Percentiles rank a stretch among this genome's conserved stretches.
Conservation (phyloP, 495 filamentous ascomycete genomes). For the Tuber borchii region DNA sequence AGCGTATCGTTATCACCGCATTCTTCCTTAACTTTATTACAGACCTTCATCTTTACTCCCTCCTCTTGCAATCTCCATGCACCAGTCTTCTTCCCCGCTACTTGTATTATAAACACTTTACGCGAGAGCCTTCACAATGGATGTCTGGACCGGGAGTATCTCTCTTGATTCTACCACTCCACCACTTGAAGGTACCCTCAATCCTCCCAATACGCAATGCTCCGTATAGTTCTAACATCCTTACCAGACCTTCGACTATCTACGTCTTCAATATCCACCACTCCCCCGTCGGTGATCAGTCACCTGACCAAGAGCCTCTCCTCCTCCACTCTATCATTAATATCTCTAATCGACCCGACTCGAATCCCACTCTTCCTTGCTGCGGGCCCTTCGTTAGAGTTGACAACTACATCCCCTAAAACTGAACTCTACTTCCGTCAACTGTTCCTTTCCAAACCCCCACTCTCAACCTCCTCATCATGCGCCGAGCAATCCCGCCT, state of each 20-base stretch:
- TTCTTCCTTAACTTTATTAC: not conserved
- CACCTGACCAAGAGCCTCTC: slow-evolving; percentile 34
- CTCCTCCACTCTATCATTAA: slow-evolving; percentile 28
- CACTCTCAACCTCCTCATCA: slow-evolving; percentile 16
- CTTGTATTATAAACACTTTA: slow-evolving; percentile 2
- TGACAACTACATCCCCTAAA: slow-evolving; percentile 34
- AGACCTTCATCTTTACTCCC: not conserved
- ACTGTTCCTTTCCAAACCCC: slow-evolving; percentile 33
- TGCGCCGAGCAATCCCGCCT: slow-evolving; percentile 32
- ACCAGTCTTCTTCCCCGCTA: not conserved
- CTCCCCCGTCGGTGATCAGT: slow-evolving; percentile 26
- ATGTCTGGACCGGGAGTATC: slow-evolving; percentile 33
- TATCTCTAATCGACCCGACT: slow-evolving; percentile 35
- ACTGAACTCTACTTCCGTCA: slow-evolving; percentile 37
- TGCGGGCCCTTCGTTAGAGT: slow-evolving; percentile 37
- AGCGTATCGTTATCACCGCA: not conserved
- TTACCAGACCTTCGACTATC: slow-evolving; percentile 26
- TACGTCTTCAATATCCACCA: slow-evolving; percentile 23
- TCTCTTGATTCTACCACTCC: slow-evolving; percentile 18
- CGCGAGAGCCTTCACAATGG: slow-evolving; percentile 15
- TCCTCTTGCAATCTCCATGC: not conserved
- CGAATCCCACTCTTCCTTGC: slow-evolving; percentile 40
- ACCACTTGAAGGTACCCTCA: slow-evolving; percentile 19
- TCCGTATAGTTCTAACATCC: slow-evolving; percentile 6
- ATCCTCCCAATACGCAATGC: not conserved